Conservation (phyloP, 2,329 filamentous ascomycete genomes). For the Neospermospora avenae region DNA sequence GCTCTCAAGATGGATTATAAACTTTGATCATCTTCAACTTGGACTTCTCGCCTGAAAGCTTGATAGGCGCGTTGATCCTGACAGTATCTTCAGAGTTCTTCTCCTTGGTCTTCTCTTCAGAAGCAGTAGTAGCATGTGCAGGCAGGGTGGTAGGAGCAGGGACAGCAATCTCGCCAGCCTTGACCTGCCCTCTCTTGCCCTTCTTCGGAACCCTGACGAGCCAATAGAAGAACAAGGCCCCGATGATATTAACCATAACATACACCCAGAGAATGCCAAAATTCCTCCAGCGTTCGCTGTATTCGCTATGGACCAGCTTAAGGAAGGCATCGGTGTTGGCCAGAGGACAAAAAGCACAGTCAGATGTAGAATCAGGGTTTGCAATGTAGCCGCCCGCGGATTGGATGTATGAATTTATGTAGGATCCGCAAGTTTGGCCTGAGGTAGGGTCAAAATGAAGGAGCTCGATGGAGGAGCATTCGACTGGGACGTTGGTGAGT, state of each 20-base stretch:
- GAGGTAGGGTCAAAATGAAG: slow-evolving; percentile 8
- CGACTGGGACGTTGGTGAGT: slow-evolving; percentile 62
- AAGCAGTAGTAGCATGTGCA: background rate
- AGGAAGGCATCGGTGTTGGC: slow-evolving; percentile 11
- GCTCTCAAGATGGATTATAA: too few relatives aligned
- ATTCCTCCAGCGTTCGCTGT: slow-evolving; percentile 7
- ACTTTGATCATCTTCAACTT: too few relatives aligned
- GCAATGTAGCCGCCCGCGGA: slow-evolving; percentile 7
- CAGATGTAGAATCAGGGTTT: background rate
- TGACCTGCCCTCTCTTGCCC: background rate
- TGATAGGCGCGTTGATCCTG: background rate
- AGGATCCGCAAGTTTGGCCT: slow-evolving; percentile 1
- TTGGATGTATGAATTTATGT: slow-evolving; percentile 3
- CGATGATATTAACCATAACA: slow-evolving; percentile 4
- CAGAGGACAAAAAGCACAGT: slow-evolving; percentile 10
- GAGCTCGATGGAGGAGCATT: slow-evolving; percentile 49
- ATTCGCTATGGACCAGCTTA: background rate
- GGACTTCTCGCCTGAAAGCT: background rate
- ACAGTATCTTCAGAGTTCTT: background rate
- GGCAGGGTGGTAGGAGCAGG: background rate
- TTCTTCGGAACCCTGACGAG: slow-evolving; percentile 10
- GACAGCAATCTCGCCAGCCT: background rate
- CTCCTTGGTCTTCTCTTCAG: background rate
- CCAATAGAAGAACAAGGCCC: slow-evolving; percentile 11
- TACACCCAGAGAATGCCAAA: slow-evolving; percentile 15